A percentile compares a stretch with the other conserved stretches of the same genome.
Conservation (phyloP, 352 stramenopile genomes). For the Lagenidium sp. region DNA sequence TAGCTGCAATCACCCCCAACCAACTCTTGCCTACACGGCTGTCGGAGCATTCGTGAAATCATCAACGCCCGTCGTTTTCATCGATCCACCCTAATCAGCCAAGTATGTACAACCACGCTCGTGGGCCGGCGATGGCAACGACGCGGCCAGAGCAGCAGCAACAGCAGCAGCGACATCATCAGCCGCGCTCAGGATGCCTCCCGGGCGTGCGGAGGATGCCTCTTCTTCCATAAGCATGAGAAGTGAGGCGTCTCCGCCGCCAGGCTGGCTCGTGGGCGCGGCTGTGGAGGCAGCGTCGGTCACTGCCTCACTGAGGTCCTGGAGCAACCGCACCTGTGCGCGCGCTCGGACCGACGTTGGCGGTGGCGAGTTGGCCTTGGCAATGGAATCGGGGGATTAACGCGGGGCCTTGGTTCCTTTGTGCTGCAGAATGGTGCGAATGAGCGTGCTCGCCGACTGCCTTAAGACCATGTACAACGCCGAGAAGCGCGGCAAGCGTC, state of each 20-base stretch:
- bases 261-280: constrained; percentile 23
- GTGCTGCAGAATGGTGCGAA: constrained; percentile 96
- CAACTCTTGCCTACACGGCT: no score
- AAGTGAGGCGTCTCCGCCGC: no score
- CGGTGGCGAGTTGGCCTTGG: constrained; percentile 47
- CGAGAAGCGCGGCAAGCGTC: constrained; percentile 99
- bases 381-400: constrained; percentile 38
- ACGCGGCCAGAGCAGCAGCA: no score
- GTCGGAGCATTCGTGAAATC: constrained; percentile 17
- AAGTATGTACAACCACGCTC: no score
- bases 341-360: constrained; percentile 2
- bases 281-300: constrained; percentile 56
- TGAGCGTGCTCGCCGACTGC: constrained; percentile 99
- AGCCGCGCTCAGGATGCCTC: no score
- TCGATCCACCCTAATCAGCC: constrained; percentile 25
- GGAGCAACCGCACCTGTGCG: constrained; percentile 1
- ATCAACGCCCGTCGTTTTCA: constrained; percentile 26
- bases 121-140: no score
- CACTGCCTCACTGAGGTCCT: constrained; percentile 5
- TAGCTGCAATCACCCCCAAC: no score
- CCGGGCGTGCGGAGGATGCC: no score
- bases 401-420: constrained; percentile 5
- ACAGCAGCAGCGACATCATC: no score
- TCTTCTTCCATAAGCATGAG: no score
- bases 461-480: constrained; percentile 99